Evolutionary conservation across 805 yeast species (phyloP), one percentile per base, ranked within the genome.

Genomic region (Metschnikowia corniflorae): DNA sequence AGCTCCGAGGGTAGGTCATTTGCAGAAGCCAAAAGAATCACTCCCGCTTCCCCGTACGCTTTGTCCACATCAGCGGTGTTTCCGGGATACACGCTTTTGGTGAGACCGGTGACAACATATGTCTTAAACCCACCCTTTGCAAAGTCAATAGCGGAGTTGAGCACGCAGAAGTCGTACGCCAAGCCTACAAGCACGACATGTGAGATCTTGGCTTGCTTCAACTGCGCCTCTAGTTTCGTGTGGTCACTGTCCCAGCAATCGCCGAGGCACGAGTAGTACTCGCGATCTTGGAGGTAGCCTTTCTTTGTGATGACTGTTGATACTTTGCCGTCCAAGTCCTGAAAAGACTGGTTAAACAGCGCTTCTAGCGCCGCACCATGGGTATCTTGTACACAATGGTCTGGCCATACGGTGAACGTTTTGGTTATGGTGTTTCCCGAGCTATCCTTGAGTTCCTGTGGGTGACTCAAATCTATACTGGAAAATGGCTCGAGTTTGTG

Each of bases 101-200:
- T 68, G 35, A 77, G 73, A 20, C 76, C 75, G 41, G 68, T 65
- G 10, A 86, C 46, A 1, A 91, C 85, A 35, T 52, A 65, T 0
- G 95, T 79, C 2, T 72, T 57, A 54, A 73, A 87, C 0, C 95
- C 95, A 24, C 50, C 42, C 8, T 55, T 58, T 0, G 71, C 74
- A 15, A 88, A 71, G 39, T 89, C 94, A 16, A 77, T 56, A 0
- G 95, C 87, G 0, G 94, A 81, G 53, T 79, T 71, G 48, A 78
- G 61, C 3, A 91, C 97, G 58, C 97, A 89, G 57, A 66, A 87
- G 55, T 89, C 97, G 44, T 79, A 78, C 0, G 97, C 96, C 15
- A 89, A 51, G 0, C 97, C 97, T 2, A 81, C 91, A 16, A 85
- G 71, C 29, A 70, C 77, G 1, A 88, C 87, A 27, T 78, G 73